These are phyloP conservation scores for Cicer pinnatifidum DNA, from an alignment of 306 rosid species.

Conservation along the genomic window DNA sequence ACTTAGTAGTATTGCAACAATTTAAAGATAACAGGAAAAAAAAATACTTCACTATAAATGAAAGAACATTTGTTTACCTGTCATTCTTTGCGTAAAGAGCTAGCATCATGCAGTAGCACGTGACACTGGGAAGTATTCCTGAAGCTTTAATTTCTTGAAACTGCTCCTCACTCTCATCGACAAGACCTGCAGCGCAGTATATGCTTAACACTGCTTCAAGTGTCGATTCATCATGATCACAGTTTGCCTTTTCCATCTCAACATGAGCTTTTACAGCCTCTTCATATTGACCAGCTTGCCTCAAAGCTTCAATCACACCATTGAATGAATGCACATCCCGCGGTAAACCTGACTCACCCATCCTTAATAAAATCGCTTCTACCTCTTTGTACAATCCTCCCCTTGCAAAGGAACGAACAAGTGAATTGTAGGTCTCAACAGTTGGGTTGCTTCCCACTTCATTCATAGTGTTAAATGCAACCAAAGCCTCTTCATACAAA, in stretches of 20 bases:
- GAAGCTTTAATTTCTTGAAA: slow-evolving; percentile 83
- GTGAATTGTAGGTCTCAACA: slow-evolving; percentile 75
- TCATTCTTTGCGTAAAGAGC: slow-evolving; percentile 85
- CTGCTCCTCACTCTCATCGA: slow-evolving; percentile 89
- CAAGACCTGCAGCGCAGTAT: slow-evolving; percentile 84
- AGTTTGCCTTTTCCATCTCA: slow-evolving; percentile 81
- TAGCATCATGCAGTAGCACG: slow-evolving; percentile 98
- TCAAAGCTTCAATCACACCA: slow-evolving; percentile 78
- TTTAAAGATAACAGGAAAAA: slow-evolving; percentile 24
- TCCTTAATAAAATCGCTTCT: slow-evolving; percentile 62
- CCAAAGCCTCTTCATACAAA: slow-evolving; percentile 87
- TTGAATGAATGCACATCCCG: slow-evolving; percentile 72
- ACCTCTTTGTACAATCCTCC: slow-evolving; percentile 88
- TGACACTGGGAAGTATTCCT: slow-evolving; percentile 79
- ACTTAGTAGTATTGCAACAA: slow-evolving; percentile 11
- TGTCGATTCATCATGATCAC: slow-evolving; percentile 78
- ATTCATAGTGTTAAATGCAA: slow-evolving; percentile 91
- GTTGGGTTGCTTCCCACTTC: slow-evolving; percentile 80
- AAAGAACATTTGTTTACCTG: slow-evolving; percentile 58
- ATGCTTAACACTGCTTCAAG: slow-evolving; percentile 82
- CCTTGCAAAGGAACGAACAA: slow-evolving; percentile 68
- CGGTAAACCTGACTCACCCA: slow-evolving; percentile 63
- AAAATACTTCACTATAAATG: slow-evolving; percentile 10
- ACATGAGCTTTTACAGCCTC: slow-evolving; percentile 78
- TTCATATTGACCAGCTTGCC: slow-evolving; percentile 88